Conservation (phyloP, 306 rosid genomes). For the Rubus idaeus region DNA sequence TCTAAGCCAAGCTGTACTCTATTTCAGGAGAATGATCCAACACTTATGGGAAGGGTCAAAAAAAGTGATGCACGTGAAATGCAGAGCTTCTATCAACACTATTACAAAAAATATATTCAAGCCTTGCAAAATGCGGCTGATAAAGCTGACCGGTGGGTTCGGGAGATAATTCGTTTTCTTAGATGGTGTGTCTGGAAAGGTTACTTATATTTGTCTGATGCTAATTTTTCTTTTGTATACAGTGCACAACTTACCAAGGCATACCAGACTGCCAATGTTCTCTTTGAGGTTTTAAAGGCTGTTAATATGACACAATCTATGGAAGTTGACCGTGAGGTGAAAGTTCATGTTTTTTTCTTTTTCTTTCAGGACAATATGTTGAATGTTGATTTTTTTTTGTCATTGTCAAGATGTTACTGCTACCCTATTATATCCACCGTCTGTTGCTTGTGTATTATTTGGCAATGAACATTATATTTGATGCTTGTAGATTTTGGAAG, state of each 20-base stretch:
- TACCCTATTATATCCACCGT: background rate
- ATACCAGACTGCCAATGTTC: constrained; percentile 96
- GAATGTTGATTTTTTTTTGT: background rate
- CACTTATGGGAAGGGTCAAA: constrained; percentile 88
- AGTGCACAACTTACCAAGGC: constrained; percentile 99
- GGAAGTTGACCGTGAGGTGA: constrained; percentile 97
- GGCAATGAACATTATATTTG: background rate
- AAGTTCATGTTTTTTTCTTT: background rate
- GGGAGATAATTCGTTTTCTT: constrained; percentile 11
- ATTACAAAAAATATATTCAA: constrained; percentile 95
- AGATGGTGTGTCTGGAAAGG: background rate
- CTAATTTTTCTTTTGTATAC: constrained; percentile 23
- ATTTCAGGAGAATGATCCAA: constrained; percentile 91
- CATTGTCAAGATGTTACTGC: background rate
- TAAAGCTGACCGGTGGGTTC: constrained; percentile 89
- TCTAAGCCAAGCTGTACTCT: constrained; percentile 12
- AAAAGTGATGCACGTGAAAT: constrained; percentile 99
- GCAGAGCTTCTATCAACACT: constrained; percentile 97
- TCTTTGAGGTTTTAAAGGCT: constrained; percentile 96
- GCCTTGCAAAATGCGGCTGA: constrained; percentile 93
- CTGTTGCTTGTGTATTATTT: background rate
- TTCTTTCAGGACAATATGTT: background rate
- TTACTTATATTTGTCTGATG: constrained; percentile 23
- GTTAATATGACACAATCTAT: constrained; percentile 94
- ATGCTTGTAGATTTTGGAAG: constrained; percentile 71